phyloP scores from a whole-genome alignment of 2,329 filamentous ascomycete genomes.

The Plectosphaerella cucumerina region DNA sequence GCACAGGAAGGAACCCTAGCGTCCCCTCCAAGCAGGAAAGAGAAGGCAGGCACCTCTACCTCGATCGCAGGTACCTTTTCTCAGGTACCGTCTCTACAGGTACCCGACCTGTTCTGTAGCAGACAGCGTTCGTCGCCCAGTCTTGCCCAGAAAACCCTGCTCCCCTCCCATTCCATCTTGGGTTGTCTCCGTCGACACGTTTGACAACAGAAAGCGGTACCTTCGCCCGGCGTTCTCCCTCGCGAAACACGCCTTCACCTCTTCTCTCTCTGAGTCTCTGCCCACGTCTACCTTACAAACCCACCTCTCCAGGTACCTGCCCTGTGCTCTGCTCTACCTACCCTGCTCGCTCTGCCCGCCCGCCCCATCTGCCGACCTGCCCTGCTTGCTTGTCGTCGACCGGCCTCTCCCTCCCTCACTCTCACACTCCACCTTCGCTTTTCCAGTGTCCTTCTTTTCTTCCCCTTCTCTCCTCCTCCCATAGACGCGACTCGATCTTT shows the following conservation, averaged over 20 bases:
- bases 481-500: background rate
- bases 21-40: no score
- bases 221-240: background rate
- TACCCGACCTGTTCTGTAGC: no score
- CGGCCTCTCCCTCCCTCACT: background rate
- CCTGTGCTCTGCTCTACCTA: no score
- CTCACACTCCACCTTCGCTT: conserved; percentile 1
- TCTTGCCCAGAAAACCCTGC: background rate
- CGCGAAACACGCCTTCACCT: background rate
- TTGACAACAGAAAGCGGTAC: background rate
- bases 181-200: background rate
- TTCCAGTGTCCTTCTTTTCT: conserved; percentile 2
- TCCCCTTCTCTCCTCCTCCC: background rate
- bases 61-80: background rate
- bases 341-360: background rate
- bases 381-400: background rate
- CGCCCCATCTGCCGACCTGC: background rate
- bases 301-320: no score
- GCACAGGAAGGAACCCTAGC: no score
- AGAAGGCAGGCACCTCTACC: background rate
- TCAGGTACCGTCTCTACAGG: background rate
- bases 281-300: background rate
- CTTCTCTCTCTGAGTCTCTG: background rate
- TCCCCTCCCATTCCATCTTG: background rate
- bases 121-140: background rate